These are phyloP conservation scores for Psidium friedrichsthalianum DNA, from an alignment of 345 rosid species.

Conservation along the genomic window DNA sequence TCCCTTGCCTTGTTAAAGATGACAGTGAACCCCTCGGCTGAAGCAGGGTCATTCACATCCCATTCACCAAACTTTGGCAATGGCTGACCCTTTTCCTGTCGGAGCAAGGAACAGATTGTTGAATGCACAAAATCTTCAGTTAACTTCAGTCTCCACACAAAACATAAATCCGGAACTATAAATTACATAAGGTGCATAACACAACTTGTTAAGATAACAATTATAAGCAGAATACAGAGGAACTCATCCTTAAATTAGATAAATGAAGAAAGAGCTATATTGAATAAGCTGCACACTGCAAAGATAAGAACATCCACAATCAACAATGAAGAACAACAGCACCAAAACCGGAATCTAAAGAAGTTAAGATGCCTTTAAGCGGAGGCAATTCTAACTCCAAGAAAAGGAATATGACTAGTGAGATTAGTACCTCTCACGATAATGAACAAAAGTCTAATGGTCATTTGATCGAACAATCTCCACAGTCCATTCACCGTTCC, in stretches of 20 bases:
- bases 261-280: neutral
- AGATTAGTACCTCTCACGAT: neutral
- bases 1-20: constrained; percentile 91
- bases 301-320: neutral
- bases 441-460: neutral
- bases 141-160: neutral
- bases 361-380: neutral
- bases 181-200: neutral
- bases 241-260: neutral
- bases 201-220: neutral
- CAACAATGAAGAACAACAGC: neutral
- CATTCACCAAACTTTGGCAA: constrained; percentile 98
- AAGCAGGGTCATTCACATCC: constrained; percentile 88
- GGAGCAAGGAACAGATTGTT: neutral
- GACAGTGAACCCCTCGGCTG: constrained; percentile 94
- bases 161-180: neutral
- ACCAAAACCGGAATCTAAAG: neutral
- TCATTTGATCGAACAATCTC: neutral
- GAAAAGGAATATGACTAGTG: neutral
- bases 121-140: neutral
- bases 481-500: neutral
- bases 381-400: neutral
- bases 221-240: neutral
- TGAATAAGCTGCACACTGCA: neutral
- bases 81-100: constrained; percentile 68